Evolutionary conservation across 305 asterid species (phyloP), one percentile per base, ranked within the genome.

Genomic region (Fraxinus ornus): DNA sequence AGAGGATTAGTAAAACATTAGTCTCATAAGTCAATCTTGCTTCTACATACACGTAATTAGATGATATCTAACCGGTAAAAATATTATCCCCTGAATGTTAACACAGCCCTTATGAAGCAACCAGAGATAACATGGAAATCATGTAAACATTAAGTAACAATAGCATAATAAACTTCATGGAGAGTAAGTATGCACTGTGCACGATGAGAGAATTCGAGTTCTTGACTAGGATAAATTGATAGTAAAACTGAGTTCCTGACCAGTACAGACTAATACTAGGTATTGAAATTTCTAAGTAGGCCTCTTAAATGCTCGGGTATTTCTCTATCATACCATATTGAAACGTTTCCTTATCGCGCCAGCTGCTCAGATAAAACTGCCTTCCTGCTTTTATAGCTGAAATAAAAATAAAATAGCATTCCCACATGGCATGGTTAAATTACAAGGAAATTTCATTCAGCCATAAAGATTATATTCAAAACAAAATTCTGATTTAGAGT

Each of bases 251-350:
- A 85, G 60, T 73, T 72, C 84, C 83, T 75, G 10, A 84, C 33
- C 76, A 62, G 39, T 71, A 68, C 32, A 89, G 47, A 76, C 83
- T 80, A 88, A 64, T 75, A 30, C 84, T 83, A 78, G 35, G 36
- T 72, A 62, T 44, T 60, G 32, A 77, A 71, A 36, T 68, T 66
- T 79, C 81, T 60, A 78, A 19, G 17, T 15, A 78, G 78, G 86
- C 80, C 90, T 84, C 71, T 77, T 39, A 84, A 84, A 88, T 79
- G 85, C 86, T 81, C 85, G 74, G 83, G 77, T 82, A 82, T 80
- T 83, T 83, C 94, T 90, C 92, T 81, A 83, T 78, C 97, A 90
- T 91, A 91, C 93, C 95, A 93, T 91, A 91, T 86, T 83, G 77
- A 88, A 85, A 85, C 70, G 75, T 84, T 80, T 87, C 90, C 89